phyloP scores from a whole-genome alignment of 495 filamentous ascomycete genomes.

The Aspergillus baeticus region DNA sequence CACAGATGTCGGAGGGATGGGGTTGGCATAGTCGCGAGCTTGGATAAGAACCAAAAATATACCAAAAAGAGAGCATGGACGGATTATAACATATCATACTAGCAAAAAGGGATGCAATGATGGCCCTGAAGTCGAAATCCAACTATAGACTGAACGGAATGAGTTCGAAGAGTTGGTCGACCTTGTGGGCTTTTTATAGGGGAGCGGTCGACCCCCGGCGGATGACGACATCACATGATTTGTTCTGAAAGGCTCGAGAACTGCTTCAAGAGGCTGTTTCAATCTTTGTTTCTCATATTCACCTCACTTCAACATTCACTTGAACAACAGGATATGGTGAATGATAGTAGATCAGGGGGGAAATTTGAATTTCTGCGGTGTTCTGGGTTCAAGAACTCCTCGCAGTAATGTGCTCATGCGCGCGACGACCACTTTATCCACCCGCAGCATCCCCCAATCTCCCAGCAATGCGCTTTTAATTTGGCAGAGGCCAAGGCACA shows the following conservation, averaged over 20 bases:
- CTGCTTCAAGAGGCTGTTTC: neutral
- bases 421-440: too few species aligned
- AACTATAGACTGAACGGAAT: neutral
- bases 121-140: constrained; percentile 1
- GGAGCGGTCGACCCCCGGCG: constrained; percentile 4
- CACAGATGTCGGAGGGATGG: constrained; percentile 42
- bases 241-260: neutral
- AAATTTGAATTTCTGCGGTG: too few species aligned
- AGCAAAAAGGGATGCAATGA: constrained; percentile 10
- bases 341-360: neutral
- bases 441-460: too few species aligned
- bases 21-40: constrained; percentile 37
- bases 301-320: neutral
- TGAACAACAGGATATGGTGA: neutral
- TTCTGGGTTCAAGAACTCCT: neutral
- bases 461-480: too few species aligned
- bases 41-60: constrained; percentile 12
- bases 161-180: neutral
- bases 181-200: neutral
- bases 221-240: constrained; percentile 15
- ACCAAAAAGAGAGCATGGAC: constrained; percentile 21
- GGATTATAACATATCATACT: constrained; percentile 16
- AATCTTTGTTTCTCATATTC: neutral
- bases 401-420: neutral
- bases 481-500: too few species aligned